Evolutionary conservation across 805 yeast genomes (phyloP).

Genomic region (Candida tammaniensis): DNA sequence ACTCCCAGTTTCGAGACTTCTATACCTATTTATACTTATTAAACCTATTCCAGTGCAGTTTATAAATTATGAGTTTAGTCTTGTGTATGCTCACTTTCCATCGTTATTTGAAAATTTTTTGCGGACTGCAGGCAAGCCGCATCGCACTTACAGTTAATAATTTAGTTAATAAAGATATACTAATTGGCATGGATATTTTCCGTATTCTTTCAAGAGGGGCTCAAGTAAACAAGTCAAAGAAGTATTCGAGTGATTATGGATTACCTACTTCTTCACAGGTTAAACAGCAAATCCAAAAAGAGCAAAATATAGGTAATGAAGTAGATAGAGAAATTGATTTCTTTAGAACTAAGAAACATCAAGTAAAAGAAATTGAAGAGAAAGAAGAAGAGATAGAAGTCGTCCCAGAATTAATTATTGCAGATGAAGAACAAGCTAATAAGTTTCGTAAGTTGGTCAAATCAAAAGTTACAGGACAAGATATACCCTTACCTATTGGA

Average conservation of each 20-base stretch:
- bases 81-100: no score
- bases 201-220: constrained; percentile 86
- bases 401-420: constrained; percentile 43
- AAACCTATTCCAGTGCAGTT: no score
- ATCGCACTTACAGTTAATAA: no score
- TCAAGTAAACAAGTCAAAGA: constrained; percentile 57
- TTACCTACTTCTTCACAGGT: constrained; percentile 23
- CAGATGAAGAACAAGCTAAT: constrained; percentile 56
- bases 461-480: constrained; percentile 77
- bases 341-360: constrained; percentile 56
- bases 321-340: constrained; percentile 79
- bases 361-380: constrained; percentile 14
- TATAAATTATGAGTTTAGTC: no score
- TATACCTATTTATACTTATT: no score
- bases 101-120: no score
- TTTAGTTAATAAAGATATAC: not conserved
- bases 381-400: constrained; percentile 18
- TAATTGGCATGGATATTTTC: constrained; percentile 74
- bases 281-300: constrained; percentile 27
- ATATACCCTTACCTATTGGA: constrained; percentile 87
- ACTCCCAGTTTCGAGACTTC: no score
- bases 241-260: constrained; percentile 41
- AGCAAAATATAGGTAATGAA: constrained; percentile 42
- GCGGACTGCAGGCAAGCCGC: no score
- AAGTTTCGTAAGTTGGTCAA: constrained; percentile 56